Conservation (phyloP, 805 yeast species). For the Lachancea waltii region DNA sequence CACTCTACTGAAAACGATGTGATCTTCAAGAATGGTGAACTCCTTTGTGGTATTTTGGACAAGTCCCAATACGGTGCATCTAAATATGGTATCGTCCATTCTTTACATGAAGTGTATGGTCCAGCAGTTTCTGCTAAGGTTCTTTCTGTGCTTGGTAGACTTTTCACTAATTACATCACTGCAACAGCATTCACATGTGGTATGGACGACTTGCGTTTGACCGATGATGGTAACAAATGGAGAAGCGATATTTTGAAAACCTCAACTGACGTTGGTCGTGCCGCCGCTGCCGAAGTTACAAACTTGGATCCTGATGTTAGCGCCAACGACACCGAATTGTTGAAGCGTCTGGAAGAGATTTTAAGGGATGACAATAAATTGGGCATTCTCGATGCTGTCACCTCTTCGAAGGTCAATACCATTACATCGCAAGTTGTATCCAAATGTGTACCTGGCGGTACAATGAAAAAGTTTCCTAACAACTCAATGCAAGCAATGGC, state of each 20-base stretch:
- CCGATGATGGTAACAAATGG: conserved; percentile 85
- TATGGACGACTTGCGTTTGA: conserved; percentile 95
- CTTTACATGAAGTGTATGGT: conserved; percentile 94
- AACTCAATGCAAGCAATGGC: conserved; percentile 99
- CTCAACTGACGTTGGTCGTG: conserved; percentile 76
- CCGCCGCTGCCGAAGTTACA: conserved; percentile 92
- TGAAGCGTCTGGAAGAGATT: conserved; percentile 87
- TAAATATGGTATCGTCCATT: conserved; percentile 92
- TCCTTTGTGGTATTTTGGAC: conserved; percentile 88
- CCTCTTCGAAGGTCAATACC: conserved; percentile 86
- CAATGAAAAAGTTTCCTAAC: conserved; percentile 90
- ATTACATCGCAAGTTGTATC: conserved; percentile 93
- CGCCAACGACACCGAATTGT: conserved; percentile 65
- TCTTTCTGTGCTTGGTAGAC: conserved; percentile 85
- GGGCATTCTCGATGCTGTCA: conserved; percentile 91
- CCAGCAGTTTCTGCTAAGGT: conserved; percentile 84
- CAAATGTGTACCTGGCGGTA: conserved; percentile 92
- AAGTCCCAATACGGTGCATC: conserved; percentile 98
- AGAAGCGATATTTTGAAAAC: conserved; percentile 74
- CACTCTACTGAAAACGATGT: conserved; percentile 83
- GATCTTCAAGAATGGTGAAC: conserved; percentile 76
- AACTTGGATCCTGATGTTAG: conserved; percentile 52
- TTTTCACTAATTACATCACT: conserved; percentile 90
- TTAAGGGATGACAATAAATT: conserved; percentile 87
- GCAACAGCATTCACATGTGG: conserved; percentile 97